Percentiles rank a stretch among this genome's conserved stretches.
Evolutionary conservation across 2,329 filamentous ascomycete genomes (phyloP).

Genomic region (Claviceps pazoutovae): DNA sequence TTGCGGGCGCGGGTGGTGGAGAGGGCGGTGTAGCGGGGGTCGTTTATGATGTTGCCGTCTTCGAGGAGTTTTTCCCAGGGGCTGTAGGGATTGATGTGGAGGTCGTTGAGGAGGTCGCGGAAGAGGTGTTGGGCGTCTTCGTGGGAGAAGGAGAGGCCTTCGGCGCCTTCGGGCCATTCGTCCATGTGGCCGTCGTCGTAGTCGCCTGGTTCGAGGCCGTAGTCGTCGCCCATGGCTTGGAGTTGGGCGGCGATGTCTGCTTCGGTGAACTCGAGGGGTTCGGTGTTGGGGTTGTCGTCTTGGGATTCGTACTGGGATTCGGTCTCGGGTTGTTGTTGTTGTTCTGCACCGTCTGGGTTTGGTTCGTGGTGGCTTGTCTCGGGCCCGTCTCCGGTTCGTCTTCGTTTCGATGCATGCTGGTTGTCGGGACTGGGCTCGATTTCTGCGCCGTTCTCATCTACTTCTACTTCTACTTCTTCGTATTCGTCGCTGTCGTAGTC

Average conservation of each 20-base stretch:
- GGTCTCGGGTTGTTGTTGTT: conserved; percentile 15
- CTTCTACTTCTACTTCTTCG: conserved; percentile 52
- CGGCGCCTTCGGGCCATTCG: conserved; percentile 56
- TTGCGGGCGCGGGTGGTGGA: conserved; percentile 67
- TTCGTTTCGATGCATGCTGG: conserved; percentile 46
- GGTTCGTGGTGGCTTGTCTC: conserved; percentile 35
- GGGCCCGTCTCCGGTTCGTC: conserved; percentile 35
- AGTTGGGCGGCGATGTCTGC: conserved; percentile 91
- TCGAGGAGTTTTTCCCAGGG: conserved; percentile 86
- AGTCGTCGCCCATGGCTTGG: conserved; percentile 76
- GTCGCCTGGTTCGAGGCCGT: conserved; percentile 62
- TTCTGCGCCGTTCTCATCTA: conserved; percentile 43
- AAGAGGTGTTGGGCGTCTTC: conserved; percentile 69
- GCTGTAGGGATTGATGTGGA: conserved; percentile 69
- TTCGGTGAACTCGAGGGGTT: conserved; percentile 70
- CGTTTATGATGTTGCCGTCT: conserved; percentile 67
- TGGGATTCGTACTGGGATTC: background rate
- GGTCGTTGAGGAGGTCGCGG: conserved; percentile 74
- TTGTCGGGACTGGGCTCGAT: conserved; percentile 27
- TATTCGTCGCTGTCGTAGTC: conserved; percentile 54
- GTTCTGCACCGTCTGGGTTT: conserved; percentile 18
- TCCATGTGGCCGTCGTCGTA: conserved; percentile 52
- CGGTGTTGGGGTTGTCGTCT: conserved; percentile 17
- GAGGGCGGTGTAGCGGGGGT: conserved; percentile 74
- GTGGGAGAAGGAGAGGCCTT: conserved; percentile 56